Percentiles rank a stretch among this genome's conserved stretches.
phyloP scores from a whole-genome alignment of 768 basidiomycete genomes.

The Auricularia auricula-judae region DNA sequence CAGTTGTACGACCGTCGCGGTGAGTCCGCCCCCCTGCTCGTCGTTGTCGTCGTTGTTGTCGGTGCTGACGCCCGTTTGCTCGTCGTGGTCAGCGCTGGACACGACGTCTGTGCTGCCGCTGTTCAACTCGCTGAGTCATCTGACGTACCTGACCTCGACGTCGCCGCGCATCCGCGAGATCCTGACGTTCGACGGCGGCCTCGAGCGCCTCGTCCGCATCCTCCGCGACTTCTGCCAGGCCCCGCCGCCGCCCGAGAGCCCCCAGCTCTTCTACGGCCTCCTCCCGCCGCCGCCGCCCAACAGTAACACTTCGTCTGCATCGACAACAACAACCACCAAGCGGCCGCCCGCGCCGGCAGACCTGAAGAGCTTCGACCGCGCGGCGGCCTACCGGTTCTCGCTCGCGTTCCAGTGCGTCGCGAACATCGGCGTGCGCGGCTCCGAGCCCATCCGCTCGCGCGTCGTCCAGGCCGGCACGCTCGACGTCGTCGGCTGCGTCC shows the following conservation, averaged over 20 bases:
- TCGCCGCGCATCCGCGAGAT: constrained; percentile 97
- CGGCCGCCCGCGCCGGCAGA: background rate
- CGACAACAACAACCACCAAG: background rate
- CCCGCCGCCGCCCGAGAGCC: constrained; percentile 74
- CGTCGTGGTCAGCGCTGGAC: constrained; percentile 29
- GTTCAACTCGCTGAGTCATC: constrained; percentile 91
- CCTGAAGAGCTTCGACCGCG: constrained; percentile 48
- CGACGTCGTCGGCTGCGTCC: constrained; percentile 85
- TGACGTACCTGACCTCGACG: constrained; percentile 92
- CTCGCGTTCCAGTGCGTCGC: constrained; percentile 95
- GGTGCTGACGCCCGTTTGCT: background rate
- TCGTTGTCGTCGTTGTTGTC: background rate
- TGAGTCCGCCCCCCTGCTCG: constrained; percentile 24
- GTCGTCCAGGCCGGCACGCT: constrained; percentile 93
- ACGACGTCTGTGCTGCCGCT: constrained; percentile 53
- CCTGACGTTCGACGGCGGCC: constrained; percentile 94
- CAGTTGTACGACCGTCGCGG: constrained; percentile 93
- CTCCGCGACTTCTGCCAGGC: constrained; percentile 79
- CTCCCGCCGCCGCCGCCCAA: constrained; percentile 33
- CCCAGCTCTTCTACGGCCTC: constrained; percentile 66
- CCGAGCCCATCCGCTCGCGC: constrained; percentile 77
- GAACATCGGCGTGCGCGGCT: constrained; percentile 94
- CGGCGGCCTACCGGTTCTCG: constrained; percentile 79
- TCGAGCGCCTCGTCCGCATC: constrained; percentile 90
- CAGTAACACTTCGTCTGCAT: too few relatives aligned